Percentiles rank a stretch among this genome's conserved stretches.
Evolutionary conservation across 306 rosid genomes (phyloP).

Genomic region (Cicer arietinum): DNA sequence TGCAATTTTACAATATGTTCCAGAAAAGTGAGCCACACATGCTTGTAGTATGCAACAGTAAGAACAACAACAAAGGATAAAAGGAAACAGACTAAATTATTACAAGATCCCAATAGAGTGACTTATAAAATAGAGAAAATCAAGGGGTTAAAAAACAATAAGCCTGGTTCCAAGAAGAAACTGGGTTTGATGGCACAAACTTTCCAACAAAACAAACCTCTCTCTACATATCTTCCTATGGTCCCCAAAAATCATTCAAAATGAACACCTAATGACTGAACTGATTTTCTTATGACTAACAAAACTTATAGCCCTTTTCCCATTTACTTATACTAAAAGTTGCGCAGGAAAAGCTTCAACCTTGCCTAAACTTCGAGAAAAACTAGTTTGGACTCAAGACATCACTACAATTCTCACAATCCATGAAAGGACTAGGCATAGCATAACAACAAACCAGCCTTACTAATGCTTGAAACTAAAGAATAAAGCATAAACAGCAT

Average conservation of each 20-base stretch:
- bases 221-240: conserved; percentile 22
- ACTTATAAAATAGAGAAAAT: background rate
- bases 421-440: background rate
- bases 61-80: too few relatives aligned
- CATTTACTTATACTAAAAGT: background rate
- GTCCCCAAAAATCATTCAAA: background rate
- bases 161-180: background rate
- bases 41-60: background rate
- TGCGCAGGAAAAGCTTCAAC: background rate
- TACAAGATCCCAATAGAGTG: background rate
- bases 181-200: conserved; percentile 11
- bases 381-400: background rate
- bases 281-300: background rate
- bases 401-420: background rate
- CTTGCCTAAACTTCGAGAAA: conserved; percentile 7
- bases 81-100: background rate
- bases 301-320: background rate
- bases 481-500: background rate
- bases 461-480: conserved; percentile 2
- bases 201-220: background rate
- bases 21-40: background rate
- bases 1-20: background rate
- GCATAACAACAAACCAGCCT: conserved; percentile 13
- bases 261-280: background rate
- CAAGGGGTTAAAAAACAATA: background rate